Percentiles rank a stretch among this genome's conserved stretches.
These are phyloP conservation scores for Phaffia tasmanica DNA, from an alignment of 768 basidiomycete genomes.

Conservation along the genomic window DNA sequence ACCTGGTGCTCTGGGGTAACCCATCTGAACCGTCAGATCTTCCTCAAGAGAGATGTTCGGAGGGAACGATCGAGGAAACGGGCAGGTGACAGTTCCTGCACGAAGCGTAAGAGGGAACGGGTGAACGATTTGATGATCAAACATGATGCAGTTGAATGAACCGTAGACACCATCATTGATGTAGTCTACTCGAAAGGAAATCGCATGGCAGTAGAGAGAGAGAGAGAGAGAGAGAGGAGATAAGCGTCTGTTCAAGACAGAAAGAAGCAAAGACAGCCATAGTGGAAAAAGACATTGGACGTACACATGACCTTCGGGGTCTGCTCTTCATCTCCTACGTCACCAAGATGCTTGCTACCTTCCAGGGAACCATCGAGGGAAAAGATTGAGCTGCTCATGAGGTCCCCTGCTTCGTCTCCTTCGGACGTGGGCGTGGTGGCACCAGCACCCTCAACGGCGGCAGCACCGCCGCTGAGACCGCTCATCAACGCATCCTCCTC, in stretches of 20 bases:
- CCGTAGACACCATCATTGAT: conserved; percentile 99
- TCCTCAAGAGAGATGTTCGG: conserved; percentile 38
- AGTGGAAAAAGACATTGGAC: conserved; percentile 36
- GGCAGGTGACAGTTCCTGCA: conserved; percentile 9
- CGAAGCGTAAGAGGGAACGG: conserved; percentile 50
- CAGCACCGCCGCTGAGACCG: conserved; percentile 5
- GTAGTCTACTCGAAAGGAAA: conserved; percentile 56
- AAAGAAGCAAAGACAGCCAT: neutral
- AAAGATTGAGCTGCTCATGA: conserved; percentile 21
- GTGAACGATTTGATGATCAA: conserved; percentile 87
- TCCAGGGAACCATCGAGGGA: conserved; percentile 17
- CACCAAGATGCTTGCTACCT: conserved; percentile 27
- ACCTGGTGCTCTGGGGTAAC: conserved; percentile 31
- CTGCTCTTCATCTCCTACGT: conserved; percentile 30
- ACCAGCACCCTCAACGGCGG: conserved; percentile 24
- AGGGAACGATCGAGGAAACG: conserved; percentile 33
- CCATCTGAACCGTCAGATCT: conserved; percentile 37
- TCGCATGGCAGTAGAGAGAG: neutral
- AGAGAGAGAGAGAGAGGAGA: conserved; percentile 12
- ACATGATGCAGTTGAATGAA: conserved; percentile 56
- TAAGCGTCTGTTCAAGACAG: conserved; percentile 28
- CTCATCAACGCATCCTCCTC: neutral
- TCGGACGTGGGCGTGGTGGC: conserved; percentile 37
- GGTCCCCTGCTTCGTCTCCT: conserved; percentile 18
- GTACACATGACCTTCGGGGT: conserved; percentile 76